Evolutionary conservation across 148 eudicot species (phyloP).

Genomic region (Vaccinium vitisidaea): DNA sequence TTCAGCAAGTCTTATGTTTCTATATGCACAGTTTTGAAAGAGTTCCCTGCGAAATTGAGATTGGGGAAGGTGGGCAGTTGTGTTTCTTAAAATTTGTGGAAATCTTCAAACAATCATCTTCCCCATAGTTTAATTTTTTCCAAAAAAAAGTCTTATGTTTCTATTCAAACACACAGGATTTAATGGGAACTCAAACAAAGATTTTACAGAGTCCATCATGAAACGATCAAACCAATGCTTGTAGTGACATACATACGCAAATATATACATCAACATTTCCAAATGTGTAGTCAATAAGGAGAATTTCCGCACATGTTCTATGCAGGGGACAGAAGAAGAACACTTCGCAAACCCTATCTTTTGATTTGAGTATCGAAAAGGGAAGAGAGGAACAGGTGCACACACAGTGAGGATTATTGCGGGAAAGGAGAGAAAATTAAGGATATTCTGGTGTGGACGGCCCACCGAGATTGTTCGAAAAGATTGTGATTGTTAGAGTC

Average conservation of each 20-base stretch:
- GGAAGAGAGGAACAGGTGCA: background rate
- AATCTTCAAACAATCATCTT: constrained; percentile 29
- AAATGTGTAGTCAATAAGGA: too few relatives aligned
- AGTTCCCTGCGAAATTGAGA: constrained; percentile 22
- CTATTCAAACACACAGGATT: too few relatives aligned
- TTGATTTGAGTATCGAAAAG: background rate
- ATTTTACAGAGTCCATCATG: too few relatives aligned
- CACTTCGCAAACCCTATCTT: background rate
- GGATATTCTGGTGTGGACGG: too few relatives aligned
- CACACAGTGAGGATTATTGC: background rate
- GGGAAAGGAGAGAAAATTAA: background rate
- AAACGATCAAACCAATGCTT: too few relatives aligned
- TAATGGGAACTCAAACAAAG: too few relatives aligned
- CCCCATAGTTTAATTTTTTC: constrained; percentile 16
- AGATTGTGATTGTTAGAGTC: too few relatives aligned
- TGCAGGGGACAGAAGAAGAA: background rate
- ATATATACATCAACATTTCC: too few relatives aligned
- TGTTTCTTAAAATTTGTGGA: background rate
- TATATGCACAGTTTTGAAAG: constrained; percentile 24
- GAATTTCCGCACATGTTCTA: background rate
- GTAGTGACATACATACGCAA: too few relatives aligned
- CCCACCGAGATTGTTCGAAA: too few relatives aligned
- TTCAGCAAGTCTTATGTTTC: too few relatives aligned
- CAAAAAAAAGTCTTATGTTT: background rate
- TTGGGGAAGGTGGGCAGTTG: constrained; percentile 28